These are phyloP conservation scores for Colletotrichum sp. DNA, from an alignment of 2,329 filamentous ascomycete genomes.

Conservation along the genomic window DNA sequence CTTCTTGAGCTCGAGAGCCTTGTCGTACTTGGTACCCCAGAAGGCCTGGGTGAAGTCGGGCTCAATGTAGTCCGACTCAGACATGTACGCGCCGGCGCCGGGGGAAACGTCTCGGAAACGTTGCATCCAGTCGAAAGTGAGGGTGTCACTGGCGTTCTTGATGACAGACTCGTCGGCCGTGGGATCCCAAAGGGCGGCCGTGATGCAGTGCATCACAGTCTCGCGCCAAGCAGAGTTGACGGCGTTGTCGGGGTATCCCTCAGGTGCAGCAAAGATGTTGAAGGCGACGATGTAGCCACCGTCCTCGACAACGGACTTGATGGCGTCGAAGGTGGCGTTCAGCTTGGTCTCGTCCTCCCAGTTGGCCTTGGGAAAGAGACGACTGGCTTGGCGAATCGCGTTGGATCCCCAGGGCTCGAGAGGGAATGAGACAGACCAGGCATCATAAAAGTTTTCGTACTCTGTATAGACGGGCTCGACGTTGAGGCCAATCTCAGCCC, in stretches of 20 bases:
- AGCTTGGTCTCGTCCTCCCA: constrained; percentile 29
- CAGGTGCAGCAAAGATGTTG: constrained; percentile 27
- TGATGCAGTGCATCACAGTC: constrained; percentile 38
- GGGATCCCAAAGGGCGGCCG: constrained; percentile 28
- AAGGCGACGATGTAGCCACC: constrained; percentile 33
- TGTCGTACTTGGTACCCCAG: constrained; percentile 23
- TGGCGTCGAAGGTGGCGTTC: constrained; percentile 31
- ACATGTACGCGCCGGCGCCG: constrained; percentile 24
- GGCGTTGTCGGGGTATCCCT: constrained; percentile 38
- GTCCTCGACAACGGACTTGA: constrained; percentile 26
- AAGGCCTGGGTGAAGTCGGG: constrained; percentile 24
- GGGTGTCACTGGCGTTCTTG: constrained; percentile 26
- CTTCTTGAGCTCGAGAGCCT: constrained; percentile 21
- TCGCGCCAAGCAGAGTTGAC: constrained; percentile 56
- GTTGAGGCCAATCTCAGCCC: constrained; percentile 33
- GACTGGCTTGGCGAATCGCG: constrained; percentile 27
- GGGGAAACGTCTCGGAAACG: constrained; percentile 34
- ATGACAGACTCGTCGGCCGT: constrained; percentile 38
- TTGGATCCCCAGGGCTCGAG: constrained; percentile 28
- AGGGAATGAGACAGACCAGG: constrained; percentile 29
- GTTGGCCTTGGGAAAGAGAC: constrained; percentile 38
- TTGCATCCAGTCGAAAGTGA: constrained; percentile 35
- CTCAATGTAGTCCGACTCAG: constrained; percentile 28
- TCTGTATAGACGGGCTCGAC: constrained; percentile 28
- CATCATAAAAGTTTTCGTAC: constrained; percentile 30